Evolutionary conservation across 768 basidiomycete genomes (phyloP).

Genomic region (Mycena floridula): DNA sequence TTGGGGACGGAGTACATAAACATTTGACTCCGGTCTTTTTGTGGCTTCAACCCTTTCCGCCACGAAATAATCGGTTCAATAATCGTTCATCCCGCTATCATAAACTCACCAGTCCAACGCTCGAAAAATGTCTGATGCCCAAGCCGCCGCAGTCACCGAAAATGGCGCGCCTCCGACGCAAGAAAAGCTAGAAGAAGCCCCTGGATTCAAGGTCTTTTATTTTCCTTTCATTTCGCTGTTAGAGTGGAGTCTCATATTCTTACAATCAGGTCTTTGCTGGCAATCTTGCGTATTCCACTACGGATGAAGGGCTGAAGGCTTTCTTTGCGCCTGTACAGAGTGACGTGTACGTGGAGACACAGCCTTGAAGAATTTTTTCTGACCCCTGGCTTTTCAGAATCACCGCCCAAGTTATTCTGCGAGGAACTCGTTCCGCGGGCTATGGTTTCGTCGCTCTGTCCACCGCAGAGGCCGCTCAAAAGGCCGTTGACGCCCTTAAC

Average conservation of each 20-base stretch:
- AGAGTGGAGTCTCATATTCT: constrained; percentile 1
- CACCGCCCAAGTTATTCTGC: constrained; percentile 81
- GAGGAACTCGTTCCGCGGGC: constrained; percentile 80
- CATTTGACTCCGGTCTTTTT: constrained; percentile 52
- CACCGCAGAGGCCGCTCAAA: constrained; percentile 76
- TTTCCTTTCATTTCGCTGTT: constrained; percentile 11
- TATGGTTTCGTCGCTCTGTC: constrained; percentile 90
- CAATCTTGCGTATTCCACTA: constrained; percentile 91
- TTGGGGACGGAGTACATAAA: too few relatives aligned
- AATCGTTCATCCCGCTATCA: constrained; percentile 39
- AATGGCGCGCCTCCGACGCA: constrained; percentile 82
- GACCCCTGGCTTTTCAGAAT: constrained; percentile 38
- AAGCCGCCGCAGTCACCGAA: constrained; percentile 75
- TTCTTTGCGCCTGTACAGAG: constrained; percentile 85
- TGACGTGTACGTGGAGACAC: constrained; percentile 76
- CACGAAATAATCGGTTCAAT: constrained; percentile 69
- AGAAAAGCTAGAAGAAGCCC: constrained; percentile 63
- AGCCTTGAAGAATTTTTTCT: constrained; percentile 32
- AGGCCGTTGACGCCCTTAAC: constrained; percentile 81
- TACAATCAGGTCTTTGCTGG: constrained; percentile 79
- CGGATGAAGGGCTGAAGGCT: constrained; percentile 91
- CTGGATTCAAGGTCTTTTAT: constrained; percentile 69
- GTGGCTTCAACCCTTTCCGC: constrained; percentile 81
- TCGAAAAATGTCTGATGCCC: constrained; percentile 85
- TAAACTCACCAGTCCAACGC: constrained; percentile 49